phyloP scores from a whole-genome alignment of 805 yeast genomes.

The Kodamaea nitidulidarum region DNA sequence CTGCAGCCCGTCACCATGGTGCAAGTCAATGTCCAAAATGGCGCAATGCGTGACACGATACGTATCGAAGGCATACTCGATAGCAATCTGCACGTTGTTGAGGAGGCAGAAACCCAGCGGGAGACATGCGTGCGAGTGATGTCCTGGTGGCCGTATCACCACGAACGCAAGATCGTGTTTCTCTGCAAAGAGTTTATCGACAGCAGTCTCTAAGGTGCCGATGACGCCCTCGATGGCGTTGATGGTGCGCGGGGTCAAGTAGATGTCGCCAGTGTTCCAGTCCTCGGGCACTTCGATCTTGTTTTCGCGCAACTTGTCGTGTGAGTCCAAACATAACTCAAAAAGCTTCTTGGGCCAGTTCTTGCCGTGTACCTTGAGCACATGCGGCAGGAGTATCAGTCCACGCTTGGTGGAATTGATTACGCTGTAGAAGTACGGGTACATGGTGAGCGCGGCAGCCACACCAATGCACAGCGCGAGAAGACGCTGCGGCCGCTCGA shows the following conservation, averaged over 20 bases:
- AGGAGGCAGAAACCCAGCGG: conserved; percentile 83
- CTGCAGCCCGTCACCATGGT: conserved; percentile 88
- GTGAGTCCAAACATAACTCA: conserved; percentile 57
- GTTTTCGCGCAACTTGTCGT: conserved; percentile 46
- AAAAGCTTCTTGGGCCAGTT: conserved; percentile 63
- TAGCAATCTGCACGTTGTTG: conserved; percentile 77
- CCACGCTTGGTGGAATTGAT: conserved; percentile 45
- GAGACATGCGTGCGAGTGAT: conserved; percentile 77
- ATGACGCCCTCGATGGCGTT: conserved; percentile 73
- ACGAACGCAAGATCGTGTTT: conserved; percentile 52
- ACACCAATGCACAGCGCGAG: conserved; percentile 76
- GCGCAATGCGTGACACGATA: conserved; percentile 76
- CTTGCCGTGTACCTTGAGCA: conserved; percentile 65
- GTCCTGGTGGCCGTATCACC: conserved; percentile 80
- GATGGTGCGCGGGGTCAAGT: conserved; percentile 60
- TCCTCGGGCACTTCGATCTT: conserved; percentile 71
- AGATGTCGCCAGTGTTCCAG: conserved; percentile 84
- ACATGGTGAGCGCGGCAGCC: conserved; percentile 67
- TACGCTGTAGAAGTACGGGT: conserved; percentile 55
- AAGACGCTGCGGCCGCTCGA: conserved; percentile 78
- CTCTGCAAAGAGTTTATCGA: conserved; percentile 43
- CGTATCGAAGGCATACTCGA: conserved; percentile 64
- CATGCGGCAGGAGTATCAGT: conserved; percentile 55
- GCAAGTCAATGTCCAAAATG: conserved; percentile 76
- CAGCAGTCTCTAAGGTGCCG: conserved; percentile 69